Conservation (phyloP, 148 eudicot genomes). For the Vaccinium macrocarpon region DNA sequence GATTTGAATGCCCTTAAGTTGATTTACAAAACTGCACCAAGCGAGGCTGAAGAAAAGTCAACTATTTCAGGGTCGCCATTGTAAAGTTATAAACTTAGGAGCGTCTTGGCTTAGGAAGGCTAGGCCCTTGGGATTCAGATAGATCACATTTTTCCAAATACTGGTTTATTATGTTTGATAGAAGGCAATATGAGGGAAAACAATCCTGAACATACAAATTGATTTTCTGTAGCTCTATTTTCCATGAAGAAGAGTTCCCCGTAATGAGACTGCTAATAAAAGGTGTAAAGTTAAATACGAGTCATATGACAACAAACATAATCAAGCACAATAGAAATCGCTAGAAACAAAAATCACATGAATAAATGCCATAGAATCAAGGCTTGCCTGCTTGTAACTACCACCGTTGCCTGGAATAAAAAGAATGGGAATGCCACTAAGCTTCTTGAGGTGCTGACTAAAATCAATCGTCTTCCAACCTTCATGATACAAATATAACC, state of each 20-base stretch:
- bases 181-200: neutral
- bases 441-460: constrained; percentile 64
- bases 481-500: constrained; percentile 86
- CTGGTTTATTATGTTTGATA: too few relatives aligned
- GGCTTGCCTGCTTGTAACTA: constrained; percentile 85
- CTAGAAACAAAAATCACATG: constrained; percentile 3
- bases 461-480: constrained; percentile 94
- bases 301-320: neutral
- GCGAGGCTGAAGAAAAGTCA: neutral
- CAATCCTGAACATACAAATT: neutral
- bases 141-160: neutral
- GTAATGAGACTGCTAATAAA: neutral
- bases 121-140: neutral
- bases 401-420: constrained; percentile 97
- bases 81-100: neutral
- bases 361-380: neutral
- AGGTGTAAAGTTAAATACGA: neutral
- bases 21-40: neutral
- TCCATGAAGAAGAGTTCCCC: neutral
- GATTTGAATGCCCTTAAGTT: neutral
- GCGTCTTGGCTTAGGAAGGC: neutral
- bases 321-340: neutral
- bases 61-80: neutral
- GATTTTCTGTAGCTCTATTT: neutral
- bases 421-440: constrained; percentile 74